Percentiles rank a stretch among this genome's conserved stretches.
Conservation (phyloP, 495 filamentous ascomycete genomes). For the Hypomontagnella submonticulosa region DNA sequence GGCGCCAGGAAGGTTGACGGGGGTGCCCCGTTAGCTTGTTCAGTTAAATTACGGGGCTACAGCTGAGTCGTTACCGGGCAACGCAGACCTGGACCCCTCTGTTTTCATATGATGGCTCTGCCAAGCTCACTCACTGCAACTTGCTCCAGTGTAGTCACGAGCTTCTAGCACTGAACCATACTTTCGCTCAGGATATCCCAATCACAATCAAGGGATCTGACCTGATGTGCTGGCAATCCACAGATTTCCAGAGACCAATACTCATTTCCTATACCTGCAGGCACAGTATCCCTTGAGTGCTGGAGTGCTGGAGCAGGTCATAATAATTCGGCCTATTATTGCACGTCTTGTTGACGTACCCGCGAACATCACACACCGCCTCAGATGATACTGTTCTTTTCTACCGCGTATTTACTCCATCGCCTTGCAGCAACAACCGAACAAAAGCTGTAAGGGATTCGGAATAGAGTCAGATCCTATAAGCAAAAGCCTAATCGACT, state of each 20-base stretch:
- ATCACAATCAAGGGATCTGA: slow-evolving; percentile 39
- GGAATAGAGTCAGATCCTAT: slow-evolving; percentile 31
- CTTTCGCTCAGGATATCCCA: slow-evolving; percentile 28
- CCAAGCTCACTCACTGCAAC: slow-evolving; percentile 30
- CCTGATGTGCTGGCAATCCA: slow-evolving; percentile 42
- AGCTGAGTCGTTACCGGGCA: slow-evolving; percentile 38
- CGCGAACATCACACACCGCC: slow-evolving; percentile 40
- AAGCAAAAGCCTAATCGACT: slow-evolving; percentile 11
- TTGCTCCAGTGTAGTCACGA: slow-evolving; percentile 36
- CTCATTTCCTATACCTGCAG: slow-evolving; percentile 18
- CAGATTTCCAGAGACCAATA: slow-evolving; percentile 18
- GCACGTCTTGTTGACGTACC: slow-evolving; percentile 39
- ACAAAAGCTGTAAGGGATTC: slow-evolving; percentile 25
- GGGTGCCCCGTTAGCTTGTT: slow-evolving; percentile 1
- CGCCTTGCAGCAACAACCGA: slow-evolving; percentile 38
- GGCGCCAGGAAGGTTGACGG: slow-evolving; percentile 15
- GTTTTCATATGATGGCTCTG: slow-evolving; percentile 40
- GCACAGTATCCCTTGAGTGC: slow-evolving; percentile 13
- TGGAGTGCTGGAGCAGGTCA: slow-evolving; percentile 25
- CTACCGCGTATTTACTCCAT: slow-evolving; percentile 39
- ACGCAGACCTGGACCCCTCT: slow-evolving; percentile 39
- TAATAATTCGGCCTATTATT: slow-evolving; percentile 41
- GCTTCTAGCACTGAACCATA: slow-evolving; percentile 33
- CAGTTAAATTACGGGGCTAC: slow-evolving; percentile 21
- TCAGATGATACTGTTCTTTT: slow-evolving; percentile 31